Percentiles rank a stretch among this genome's conserved stretches.
phyloP scores from a whole-genome alignment of 768 basidiomycete genomes.

The Cystofilobasidium ferigula region DNA sequence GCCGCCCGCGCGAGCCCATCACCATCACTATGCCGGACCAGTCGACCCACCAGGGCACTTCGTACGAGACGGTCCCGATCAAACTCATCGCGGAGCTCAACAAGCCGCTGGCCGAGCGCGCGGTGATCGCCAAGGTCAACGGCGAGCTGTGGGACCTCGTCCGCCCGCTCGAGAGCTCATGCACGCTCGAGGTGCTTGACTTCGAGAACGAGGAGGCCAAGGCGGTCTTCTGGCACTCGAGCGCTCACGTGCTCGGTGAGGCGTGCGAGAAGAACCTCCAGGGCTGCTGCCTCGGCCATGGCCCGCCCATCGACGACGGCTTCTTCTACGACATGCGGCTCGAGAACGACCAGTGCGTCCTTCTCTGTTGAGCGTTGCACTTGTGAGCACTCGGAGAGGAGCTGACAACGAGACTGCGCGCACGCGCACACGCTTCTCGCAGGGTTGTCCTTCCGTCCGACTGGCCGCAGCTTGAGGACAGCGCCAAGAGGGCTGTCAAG shows the following conservation, averaged over 20 bases:
- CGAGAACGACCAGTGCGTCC: conserved; percentile 51
- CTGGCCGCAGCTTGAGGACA: conserved; percentile 77
- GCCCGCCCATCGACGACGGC: conserved; percentile 92
- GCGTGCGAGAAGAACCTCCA: conserved; percentile 82
- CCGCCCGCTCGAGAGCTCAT: conserved; percentile 76
- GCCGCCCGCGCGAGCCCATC: conserved; percentile 72
- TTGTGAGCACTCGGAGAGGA: background rate
- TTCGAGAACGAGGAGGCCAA: conserved; percentile 82
- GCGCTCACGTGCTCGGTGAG: conserved; percentile 94
- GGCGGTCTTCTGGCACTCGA: conserved; percentile 99
- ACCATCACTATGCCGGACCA: conserved; percentile 77
- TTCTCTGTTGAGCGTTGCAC: too few species aligned
- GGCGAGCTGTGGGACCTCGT: conserved; percentile 83
- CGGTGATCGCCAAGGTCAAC: conserved; percentile 88
- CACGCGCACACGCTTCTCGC: background rate
- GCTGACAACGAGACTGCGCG: background rate
- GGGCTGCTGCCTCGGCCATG: conserved; percentile 91
- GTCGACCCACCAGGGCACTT: conserved; percentile 64
- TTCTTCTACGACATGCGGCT: conserved; percentile 99
- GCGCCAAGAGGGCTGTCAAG: conserved; percentile 78
- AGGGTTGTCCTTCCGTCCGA: conserved; percentile 71
- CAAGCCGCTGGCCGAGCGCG: conserved; percentile 71
- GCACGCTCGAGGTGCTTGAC: conserved; percentile 71
- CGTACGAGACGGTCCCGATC: conserved; percentile 93
- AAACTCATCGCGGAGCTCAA: conserved; percentile 77